Conservation (phyloP, 225 moss, liverwort and hornwort genomes). For the Anthoceros angustus region DNA sequence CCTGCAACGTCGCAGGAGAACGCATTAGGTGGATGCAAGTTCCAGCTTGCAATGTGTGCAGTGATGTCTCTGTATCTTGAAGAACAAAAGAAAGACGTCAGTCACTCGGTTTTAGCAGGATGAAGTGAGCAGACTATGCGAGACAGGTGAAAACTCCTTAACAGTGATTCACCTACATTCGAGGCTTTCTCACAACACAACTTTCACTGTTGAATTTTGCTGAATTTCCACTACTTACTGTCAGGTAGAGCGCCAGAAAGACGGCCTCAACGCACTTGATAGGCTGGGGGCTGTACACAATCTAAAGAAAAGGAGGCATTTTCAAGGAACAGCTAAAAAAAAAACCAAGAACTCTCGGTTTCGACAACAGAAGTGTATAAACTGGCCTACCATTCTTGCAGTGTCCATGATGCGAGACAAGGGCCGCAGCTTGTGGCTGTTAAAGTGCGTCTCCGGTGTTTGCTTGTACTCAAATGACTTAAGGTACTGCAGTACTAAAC, state of each 20-base stretch:
- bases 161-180: no score
- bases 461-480: conserved; percentile 54
- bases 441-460: conserved; percentile 51
- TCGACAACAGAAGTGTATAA: background rate
- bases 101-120: no score
- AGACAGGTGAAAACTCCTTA: no score
- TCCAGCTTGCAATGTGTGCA: conserved; percentile 2
- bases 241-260: conserved; percentile 68
- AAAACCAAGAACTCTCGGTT: background rate
- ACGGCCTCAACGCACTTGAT: conserved; percentile 90
- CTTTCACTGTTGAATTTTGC: no score
- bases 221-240: conserved; percentile 25
- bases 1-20: conserved; percentile 20
- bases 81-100: no score
- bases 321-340: background rate
- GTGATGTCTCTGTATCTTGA: background rate
- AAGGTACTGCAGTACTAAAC: conserved; percentile 29
- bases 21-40: background rate
- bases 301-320: conserved; percentile 19
- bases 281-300: conserved; percentile 64
- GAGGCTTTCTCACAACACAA: no score
- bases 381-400: conserved; percentile 48
- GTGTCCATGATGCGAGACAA: conserved; percentile 69
- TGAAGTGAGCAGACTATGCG: no score
- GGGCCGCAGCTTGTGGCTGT: conserved; percentile 58